Percentiles rank a stretch among this genome's conserved stretches.
phyloP scores from a whole-genome alignment of 768 basidiomycete genomes.

The Sarcomyxa edulis region DNA sequence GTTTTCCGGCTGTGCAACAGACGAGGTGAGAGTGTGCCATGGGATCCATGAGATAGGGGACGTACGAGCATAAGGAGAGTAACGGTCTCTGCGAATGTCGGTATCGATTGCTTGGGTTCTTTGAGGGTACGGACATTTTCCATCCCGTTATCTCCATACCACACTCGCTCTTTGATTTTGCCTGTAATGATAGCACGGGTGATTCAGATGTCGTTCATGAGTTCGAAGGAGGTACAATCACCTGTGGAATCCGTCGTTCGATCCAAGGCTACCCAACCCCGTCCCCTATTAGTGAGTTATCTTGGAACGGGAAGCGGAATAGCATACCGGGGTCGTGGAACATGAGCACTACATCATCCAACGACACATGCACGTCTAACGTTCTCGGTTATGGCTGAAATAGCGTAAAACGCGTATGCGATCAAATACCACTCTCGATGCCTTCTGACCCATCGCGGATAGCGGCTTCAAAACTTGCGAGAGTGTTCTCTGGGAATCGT shows the following conservation, averaged over 20 bases:
- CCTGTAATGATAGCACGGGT: too few relatives aligned
- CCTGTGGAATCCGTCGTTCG: constrained; percentile 82
- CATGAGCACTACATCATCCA: constrained; percentile 85
- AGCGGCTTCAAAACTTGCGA: constrained; percentile 92
- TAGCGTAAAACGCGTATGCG: constrained; percentile 24
- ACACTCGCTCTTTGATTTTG: constrained; percentile 63
- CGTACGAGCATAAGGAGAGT: constrained; percentile 70
- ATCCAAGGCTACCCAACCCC: constrained; percentile 44
- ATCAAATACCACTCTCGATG: constrained; percentile 91
- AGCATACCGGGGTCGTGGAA: constrained; percentile 86
- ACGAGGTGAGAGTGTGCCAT: constrained; percentile 6
- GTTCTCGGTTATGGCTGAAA: constrained; percentile 44
- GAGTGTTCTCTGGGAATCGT: constrained; percentile 88
- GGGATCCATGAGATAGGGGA: constrained; percentile 6
- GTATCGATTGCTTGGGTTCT: constrained; percentile 80
- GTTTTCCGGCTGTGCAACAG: constrained; percentile 57
- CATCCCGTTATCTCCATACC: constrained; percentile 69
- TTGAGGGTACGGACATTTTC: constrained; percentile 76
- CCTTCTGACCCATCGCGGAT: constrained; percentile 93
- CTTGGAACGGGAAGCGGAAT: constrained; percentile 4
- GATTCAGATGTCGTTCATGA: neutral
- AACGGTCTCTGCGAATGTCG: constrained; percentile 85
- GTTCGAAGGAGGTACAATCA: constrained; percentile 11
- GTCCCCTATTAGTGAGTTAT: neutral
- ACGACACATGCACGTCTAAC: constrained; percentile 92